phyloP scores from a whole-genome alignment of 208 protist species.

The Herpetomonas tarakana region DNA sequence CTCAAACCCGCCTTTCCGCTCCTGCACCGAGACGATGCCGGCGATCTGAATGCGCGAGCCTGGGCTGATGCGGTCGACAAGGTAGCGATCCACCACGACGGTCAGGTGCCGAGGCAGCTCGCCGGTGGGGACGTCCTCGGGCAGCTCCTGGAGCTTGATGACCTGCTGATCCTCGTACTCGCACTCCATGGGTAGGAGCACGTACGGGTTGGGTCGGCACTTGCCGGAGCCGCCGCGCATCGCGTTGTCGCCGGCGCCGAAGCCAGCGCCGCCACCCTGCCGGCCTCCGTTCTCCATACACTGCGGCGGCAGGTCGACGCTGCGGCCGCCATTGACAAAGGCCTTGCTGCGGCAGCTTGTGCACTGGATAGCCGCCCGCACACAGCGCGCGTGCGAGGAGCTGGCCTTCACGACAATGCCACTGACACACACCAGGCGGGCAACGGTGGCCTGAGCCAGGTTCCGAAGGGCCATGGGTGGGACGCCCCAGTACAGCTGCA shows the following conservation, averaged over 20 bases:
- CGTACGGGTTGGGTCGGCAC: conserved; percentile 93
- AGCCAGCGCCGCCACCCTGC: conserved; percentile 8
- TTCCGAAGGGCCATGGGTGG: conserved; percentile 75
- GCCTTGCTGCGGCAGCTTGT: conserved; percentile 87
- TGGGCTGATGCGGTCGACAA: conserved; percentile 93
- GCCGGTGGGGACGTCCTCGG: conserved; percentile 93
- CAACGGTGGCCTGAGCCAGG: conserved; percentile 74
- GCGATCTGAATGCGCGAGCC: conserved; percentile 97
- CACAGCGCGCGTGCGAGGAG: conserved; percentile 74
- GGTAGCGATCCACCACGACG: conserved; percentile 87
- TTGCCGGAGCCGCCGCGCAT: conserved; percentile 26
- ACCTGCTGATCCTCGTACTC: conserved; percentile 93
- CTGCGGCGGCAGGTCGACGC: conserved; percentile 76
- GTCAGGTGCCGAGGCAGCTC: conserved; percentile 90
- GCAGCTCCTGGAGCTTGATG: conserved; percentile 94
- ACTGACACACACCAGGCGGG: conserved; percentile 77
- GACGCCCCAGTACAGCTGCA: conserved; percentile 88
- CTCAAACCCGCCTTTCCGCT: conserved; percentile 63
- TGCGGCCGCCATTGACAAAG: conserved; percentile 70
- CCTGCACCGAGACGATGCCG: conserved; percentile 83
- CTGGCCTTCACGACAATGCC: conserved; percentile 91
- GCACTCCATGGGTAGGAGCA: conserved; percentile 90
- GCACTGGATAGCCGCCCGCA: conserved; percentile 88
- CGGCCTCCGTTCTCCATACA: conserved; percentile 83
- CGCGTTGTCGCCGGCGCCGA: conserved; percentile 14